Evolutionary conservation across 441 rosid species (phyloP).

Genomic region (Populus hybrid): DNA sequence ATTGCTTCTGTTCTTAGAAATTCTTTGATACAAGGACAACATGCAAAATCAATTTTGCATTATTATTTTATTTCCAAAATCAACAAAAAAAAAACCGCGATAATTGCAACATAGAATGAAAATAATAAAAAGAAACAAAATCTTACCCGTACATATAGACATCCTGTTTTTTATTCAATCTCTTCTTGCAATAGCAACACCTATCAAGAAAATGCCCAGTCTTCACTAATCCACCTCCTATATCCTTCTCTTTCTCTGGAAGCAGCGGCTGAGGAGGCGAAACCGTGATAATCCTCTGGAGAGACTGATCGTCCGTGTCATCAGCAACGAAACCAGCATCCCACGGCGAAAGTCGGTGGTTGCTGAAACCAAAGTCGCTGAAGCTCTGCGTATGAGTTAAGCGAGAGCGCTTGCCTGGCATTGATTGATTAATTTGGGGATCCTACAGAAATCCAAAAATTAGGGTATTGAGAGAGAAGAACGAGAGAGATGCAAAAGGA

Average conservation of each 20-base stretch:
- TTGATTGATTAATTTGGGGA: not conserved
- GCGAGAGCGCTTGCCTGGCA: constrained; percentile 14
- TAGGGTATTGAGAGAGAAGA: constrained; percentile 8
- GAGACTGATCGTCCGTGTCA: not conserved
- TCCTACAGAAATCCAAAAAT: not conserved
- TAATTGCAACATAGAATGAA: not conserved
- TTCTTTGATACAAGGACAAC: too few relatives aligned
- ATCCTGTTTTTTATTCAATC: constrained; percentile 15
- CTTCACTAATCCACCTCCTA: not conserved
- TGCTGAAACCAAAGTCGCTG: not conserved
- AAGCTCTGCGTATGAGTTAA: not conserved
- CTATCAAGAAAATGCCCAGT: constrained; percentile 19
- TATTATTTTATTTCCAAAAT: too few relatives aligned
- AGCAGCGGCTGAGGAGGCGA: not conserved
- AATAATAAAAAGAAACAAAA: not conserved
- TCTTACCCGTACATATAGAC: constrained; percentile 39
- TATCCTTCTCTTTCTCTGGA: not conserved
- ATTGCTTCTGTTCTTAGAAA: too few relatives aligned
- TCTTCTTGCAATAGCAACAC: constrained; percentile 33
- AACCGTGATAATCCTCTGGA: not conserved
- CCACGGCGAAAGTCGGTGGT: not conserved
- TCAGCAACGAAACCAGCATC: not conserved
- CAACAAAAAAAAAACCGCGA: not conserved
- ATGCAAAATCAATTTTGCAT: too few relatives aligned
- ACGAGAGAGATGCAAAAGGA: not conserved